Conservation (phyloP, 805 yeast species). For the Starmerella bombicola region DNA sequence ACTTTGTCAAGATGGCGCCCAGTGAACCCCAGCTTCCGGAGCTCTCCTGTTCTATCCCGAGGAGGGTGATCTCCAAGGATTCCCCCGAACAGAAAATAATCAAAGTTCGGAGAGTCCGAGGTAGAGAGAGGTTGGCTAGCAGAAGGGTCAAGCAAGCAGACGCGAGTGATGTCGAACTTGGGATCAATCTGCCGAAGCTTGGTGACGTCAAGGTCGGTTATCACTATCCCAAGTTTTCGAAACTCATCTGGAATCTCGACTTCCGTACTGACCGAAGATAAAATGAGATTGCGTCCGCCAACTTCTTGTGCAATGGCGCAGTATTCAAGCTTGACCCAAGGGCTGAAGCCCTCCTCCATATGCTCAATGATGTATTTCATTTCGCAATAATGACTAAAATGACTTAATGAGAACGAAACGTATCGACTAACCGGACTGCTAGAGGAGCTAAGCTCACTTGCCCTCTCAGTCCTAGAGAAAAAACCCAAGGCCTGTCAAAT, state of each 20-base stretch:
- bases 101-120: constrained; percentile 50
- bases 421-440: no score
- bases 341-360: constrained; percentile 94
- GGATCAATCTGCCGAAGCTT: constrained; percentile 27
- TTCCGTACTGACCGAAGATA: constrained; percentile 60
- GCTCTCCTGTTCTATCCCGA: constrained; percentile 84
- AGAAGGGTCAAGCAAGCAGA: constrained; percentile 82
- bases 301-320: constrained; percentile 70
- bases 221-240: constrained; percentile 22
- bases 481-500: no score
- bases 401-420: background rate
- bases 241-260: constrained; percentile 60
- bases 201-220: constrained; percentile 57
- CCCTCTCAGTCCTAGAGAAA: no score
- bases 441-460: no score
- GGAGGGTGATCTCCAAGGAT: constrained; percentile 81
- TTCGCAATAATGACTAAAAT: background rate
- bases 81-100: constrained; percentile 92
- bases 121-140: constrained; percentile 67
- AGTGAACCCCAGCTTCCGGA: constrained; percentile 71
- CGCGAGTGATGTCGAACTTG: constrained; percentile 36
- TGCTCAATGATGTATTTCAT: constrained; percentile 83
- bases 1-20: constrained; percentile 78
- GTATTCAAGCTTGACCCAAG: constrained; percentile 88
- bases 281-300: constrained; percentile 59